Conservation (phyloP, 257 asterid genomes). For the Solanum piurae region DNA sequence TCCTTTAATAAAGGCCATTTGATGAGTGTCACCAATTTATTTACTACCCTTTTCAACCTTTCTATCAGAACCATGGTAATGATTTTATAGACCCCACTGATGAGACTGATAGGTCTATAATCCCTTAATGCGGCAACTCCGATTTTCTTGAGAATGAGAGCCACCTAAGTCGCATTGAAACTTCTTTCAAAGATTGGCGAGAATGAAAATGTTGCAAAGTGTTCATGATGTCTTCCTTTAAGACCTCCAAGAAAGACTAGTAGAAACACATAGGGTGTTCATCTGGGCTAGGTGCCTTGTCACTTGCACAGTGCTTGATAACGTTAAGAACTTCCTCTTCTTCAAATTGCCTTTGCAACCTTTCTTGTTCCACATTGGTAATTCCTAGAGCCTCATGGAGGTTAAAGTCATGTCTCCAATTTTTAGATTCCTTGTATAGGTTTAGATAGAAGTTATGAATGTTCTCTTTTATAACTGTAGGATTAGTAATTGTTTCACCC, state of each 20-base stretch:
- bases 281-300: neutral
- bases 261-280: neutral
- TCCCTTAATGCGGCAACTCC: neutral
- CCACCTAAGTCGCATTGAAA: neutral
- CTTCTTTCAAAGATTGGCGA: neutral
- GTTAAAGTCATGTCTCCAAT: neutral
- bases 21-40: neutral
- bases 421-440: neutral
- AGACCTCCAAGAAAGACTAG: neutral
- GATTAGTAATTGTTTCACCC: neutral
- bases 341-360: neutral
- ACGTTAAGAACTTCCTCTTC: neutral
- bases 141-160: neutral
- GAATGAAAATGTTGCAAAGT: neutral
- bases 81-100: too few species aligned
- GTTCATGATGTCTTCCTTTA: neutral
- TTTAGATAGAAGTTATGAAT: neutral
- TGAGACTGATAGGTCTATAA: neutral
- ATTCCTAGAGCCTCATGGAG: neutral
- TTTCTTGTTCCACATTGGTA: neutral
- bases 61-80: neutral
- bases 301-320: neutral
- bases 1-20: neutral
- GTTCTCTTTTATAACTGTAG: neutral
- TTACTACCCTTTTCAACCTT: neutral